phyloP scores from a whole-genome alignment of 2,329 filamentous ascomycete species.

The Xenoacremonium recifei region DNA sequence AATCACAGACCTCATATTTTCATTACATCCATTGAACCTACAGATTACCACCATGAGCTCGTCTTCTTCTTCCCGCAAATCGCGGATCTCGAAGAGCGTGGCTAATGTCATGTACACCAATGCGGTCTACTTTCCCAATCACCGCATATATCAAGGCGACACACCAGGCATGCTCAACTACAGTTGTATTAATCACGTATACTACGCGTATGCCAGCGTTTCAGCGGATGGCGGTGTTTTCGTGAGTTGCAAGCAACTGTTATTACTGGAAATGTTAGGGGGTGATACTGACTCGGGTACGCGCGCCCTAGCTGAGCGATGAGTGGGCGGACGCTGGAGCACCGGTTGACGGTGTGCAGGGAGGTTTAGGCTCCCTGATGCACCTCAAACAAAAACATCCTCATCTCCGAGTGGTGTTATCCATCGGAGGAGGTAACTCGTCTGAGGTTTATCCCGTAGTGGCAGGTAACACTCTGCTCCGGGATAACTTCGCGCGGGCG shows the following conservation, averaged over 20 bases:
- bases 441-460: conserved; percentile 67
- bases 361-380: conserved; percentile 71
- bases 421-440: conserved; percentile 68
- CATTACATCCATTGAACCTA: conserved; percentile 1
- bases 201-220: conserved; percentile 79
- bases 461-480: conserved; percentile 56
- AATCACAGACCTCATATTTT: not conserved
- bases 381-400: conserved; percentile 69
- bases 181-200: conserved; percentile 75
- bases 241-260: conserved; percentile 49
- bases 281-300: conserved; percentile 24
- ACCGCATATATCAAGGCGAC: conserved; percentile 68
- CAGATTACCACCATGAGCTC: conserved; percentile 37
- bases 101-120: conserved; percentile 61
- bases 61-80: conserved; percentile 37
- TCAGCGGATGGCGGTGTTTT: conserved; percentile 71
- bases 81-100: conserved; percentile 44
- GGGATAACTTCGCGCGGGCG: conserved; percentile 70
- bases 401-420: conserved; percentile 73
- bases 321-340: conserved; percentile 74
- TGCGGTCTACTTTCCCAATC: conserved; percentile 83
- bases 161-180: conserved; percentile 74
- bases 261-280: conserved; percentile 5
- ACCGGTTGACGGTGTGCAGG: conserved; percentile 68
- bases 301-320: conserved; percentile 66